Percentiles rank a stretch among this genome's conserved stretches.
These are phyloP conservation scores for Scenedesmus sp. DNA, from an alignment of 163 green algal species.

Conservation along the genomic window DNA sequence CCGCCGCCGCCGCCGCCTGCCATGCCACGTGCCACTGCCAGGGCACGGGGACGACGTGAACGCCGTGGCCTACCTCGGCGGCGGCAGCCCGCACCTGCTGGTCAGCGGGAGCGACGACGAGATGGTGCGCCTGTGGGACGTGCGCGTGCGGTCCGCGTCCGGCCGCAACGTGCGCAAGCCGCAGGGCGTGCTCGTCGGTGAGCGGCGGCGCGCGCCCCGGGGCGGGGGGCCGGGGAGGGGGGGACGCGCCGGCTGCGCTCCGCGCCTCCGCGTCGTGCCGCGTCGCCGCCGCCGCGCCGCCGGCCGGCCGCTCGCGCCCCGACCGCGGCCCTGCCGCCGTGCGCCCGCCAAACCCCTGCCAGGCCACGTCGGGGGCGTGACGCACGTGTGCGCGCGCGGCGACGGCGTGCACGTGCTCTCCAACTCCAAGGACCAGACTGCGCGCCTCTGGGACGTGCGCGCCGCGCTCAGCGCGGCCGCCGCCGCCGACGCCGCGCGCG, in stretches of 20 bases:
- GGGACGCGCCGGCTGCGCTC: no score
- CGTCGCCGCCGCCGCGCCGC: no score
- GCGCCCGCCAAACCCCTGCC: no score
- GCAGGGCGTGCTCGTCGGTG: constrained; percentile 36
- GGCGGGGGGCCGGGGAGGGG: no score
- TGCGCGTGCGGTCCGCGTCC: constrained; percentile 48
- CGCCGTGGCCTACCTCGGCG: constrained; percentile 61
- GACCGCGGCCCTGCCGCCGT: no score
- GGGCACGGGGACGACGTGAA: constrained; percentile 90
- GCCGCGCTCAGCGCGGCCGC: constrained; percentile 11
- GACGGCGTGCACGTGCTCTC: constrained; percentile 84
- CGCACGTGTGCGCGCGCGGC: constrained; percentile 80
- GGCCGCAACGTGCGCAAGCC: constrained; percentile 12
- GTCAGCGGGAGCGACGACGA: constrained; percentile 69
- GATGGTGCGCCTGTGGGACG: constrained; percentile 68
- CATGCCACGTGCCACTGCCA: no score
- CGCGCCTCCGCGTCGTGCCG: no score
- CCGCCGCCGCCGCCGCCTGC: no score
- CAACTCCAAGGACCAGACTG: constrained; percentile 96
- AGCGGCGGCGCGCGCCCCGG: background rate
- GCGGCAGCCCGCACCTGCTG: constrained; percentile 70
- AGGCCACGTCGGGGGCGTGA: constrained; percentile 93
- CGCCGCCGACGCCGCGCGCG: background rate
- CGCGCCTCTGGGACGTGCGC: constrained; percentile 93
- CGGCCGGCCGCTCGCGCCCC: no score